These are phyloP conservation scores for Sarocladiaceae sp. DNA, from an alignment of 2,329 filamentous ascomycete genomes.

Conservation along the genomic window DNA sequence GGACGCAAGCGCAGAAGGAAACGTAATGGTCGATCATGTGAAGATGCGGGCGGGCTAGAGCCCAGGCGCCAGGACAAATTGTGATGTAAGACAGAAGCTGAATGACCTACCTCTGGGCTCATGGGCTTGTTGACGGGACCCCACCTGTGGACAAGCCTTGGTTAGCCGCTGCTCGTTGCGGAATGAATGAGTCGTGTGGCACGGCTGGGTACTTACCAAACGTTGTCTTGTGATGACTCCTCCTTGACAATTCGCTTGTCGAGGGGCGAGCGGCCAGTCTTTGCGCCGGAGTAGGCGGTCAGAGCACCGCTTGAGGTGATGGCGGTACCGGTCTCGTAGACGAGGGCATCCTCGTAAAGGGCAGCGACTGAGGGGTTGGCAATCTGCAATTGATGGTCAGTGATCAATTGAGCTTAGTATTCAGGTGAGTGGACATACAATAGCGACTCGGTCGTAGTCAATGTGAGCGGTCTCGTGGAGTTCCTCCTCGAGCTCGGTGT, in stretches of 20 bases:
- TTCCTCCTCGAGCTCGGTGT: slow-evolving; percentile 95
- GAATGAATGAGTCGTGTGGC: slow-evolving; percentile 7
- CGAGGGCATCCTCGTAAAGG: slow-evolving; percentile 97
- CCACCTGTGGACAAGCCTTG: slow-evolving; percentile 52
- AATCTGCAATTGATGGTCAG: slow-evolving; percentile 38
- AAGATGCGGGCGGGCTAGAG: background rate
- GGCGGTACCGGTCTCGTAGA: slow-evolving; percentile 93
- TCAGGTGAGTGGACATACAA: slow-evolving; percentile 54
- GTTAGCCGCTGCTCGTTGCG: slow-evolving; percentile 20
- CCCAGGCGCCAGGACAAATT: slow-evolving; percentile 2
- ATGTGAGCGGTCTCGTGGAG: slow-evolving; percentile 97
- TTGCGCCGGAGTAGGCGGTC: slow-evolving; percentile 95
- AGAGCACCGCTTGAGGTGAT: slow-evolving; percentile 94
- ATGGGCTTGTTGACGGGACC: slow-evolving; percentile 99
- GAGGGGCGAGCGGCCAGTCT: slow-evolving; percentile 92
- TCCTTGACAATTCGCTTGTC: slow-evolving; percentile 99
- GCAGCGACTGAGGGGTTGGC: slow-evolving; percentile 93
- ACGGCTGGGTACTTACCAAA: slow-evolving; percentile 56
- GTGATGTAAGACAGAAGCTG: slow-evolving; percentile 12
- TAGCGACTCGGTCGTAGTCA: slow-evolving; percentile 96
- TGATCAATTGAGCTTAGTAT: background rate
- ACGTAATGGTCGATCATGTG: slow-evolving; percentile 11
- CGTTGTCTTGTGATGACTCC: slow-evolving; percentile 75
- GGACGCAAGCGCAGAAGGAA: slow-evolving; percentile 3
- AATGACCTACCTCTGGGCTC: slow-evolving; percentile 72